A percentile compares a stretch with the other conserved stretches of the same genome.
phyloP scores from a whole-genome alignment of 805 yeast species.

The Candida insectorum region DNA sequence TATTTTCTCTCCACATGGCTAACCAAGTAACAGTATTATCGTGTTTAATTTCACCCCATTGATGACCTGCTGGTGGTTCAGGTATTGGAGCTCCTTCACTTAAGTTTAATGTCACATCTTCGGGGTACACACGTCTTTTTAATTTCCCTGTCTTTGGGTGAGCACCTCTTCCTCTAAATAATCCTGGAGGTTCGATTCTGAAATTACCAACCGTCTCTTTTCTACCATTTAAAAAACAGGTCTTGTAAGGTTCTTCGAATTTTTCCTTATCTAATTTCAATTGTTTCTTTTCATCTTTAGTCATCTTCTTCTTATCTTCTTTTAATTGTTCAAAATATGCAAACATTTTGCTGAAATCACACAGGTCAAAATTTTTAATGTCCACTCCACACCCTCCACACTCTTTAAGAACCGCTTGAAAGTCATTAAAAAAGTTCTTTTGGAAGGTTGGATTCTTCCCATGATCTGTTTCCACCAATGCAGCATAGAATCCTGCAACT shows the following conservation, averaged over 20 bases:
- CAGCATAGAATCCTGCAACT: slow-evolving; percentile 93
- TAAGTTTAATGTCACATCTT: slow-evolving; percentile 81
- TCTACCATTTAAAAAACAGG: slow-evolving; percentile 80
- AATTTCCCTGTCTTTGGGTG: slow-evolving; percentile 94
- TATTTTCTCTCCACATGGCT: slow-evolving; percentile 96
- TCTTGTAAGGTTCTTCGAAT: slow-evolving; percentile 75
- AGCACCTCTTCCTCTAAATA: slow-evolving; percentile 94
- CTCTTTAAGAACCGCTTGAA: slow-evolving; percentile 63
- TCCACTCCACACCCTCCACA: slow-evolving; percentile 55
- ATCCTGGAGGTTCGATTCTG: slow-evolving; percentile 92
- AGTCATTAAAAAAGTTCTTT: slow-evolving; percentile 82
- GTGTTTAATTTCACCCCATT: slow-evolving; percentile 86
- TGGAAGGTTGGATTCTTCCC: slow-evolving; percentile 84
- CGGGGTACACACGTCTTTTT: slow-evolving; percentile 83
- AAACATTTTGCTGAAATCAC: slow-evolving; percentile 76
- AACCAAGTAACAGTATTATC: slow-evolving; percentile 93
- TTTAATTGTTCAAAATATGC: slow-evolving; percentile 66
- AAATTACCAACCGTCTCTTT: slow-evolving; percentile 92
- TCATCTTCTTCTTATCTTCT: slow-evolving; percentile 66
- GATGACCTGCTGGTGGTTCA: slow-evolving; percentile 78
- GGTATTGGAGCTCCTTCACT: slow-evolving; percentile 74
- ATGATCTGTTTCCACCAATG: slow-evolving; percentile 84
- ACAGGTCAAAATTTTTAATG: slow-evolving; percentile 58
- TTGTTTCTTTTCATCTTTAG: slow-evolving; percentile 72
- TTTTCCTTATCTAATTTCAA: slow-evolving; percentile 70